phyloP scores from a whole-genome alignment of 2,329 filamentous ascomycete species.

The Colletotrichum simmondsii region DNA sequence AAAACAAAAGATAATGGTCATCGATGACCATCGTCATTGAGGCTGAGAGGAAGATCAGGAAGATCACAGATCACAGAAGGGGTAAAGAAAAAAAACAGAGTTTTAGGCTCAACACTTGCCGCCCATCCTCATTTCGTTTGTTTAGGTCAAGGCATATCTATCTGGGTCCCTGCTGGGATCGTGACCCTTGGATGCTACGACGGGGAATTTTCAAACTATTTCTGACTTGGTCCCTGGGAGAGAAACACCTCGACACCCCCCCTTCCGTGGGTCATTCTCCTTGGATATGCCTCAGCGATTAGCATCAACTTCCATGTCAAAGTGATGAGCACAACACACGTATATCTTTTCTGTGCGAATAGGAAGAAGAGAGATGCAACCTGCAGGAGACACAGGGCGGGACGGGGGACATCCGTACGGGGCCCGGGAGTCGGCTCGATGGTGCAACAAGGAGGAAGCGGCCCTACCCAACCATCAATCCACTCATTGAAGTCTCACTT shows the following conservation, averaged over 20 bases:
- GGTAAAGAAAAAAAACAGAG: background rate
- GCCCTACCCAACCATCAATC: background rate
- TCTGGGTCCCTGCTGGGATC: background rate
- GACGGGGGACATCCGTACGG: slow-evolving; percentile 7
- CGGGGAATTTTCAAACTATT: slow-evolving; percentile 11
- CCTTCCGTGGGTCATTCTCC: background rate
- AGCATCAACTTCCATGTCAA: background rate
- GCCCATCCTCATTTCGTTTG: slow-evolving; percentile 31
- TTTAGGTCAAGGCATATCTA: background rate
- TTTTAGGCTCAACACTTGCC: slow-evolving; percentile 6
- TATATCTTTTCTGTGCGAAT: background rate
- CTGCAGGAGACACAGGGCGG: background rate
- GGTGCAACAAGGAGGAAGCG: slow-evolving; percentile 3
- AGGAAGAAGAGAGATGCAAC: background rate
- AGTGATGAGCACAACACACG: background rate
- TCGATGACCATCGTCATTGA: background rate
- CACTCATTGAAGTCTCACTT: background rate
- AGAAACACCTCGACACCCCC: background rate
- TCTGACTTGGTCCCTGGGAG: background rate
- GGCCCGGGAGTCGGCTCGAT: background rate
- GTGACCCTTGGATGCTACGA: background rate
- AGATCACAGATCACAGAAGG: background rate
- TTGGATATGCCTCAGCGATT: background rate
- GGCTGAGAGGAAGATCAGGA: slow-evolving; percentile 1
- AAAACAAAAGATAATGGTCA: background rate